Evolutionary conservation across 202 grass and related monocot species (phyloP).

Genomic region (Elaeis oleifera): DNA sequence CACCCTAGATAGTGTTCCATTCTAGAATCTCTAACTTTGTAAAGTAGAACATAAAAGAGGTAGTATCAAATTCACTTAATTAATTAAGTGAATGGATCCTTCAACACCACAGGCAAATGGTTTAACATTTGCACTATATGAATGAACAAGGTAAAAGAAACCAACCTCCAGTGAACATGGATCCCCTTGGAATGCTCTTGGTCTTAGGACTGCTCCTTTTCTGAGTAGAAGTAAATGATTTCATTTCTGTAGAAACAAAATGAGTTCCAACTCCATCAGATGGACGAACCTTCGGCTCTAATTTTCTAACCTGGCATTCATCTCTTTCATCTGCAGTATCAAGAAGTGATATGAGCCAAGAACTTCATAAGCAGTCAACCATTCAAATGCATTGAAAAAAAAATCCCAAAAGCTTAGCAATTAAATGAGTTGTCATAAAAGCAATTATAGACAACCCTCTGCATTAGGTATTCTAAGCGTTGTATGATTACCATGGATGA

Average conservation of each 20-base stretch:
- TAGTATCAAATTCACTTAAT: too few relatives aligned
- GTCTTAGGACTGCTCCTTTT: conserved; percentile 77
- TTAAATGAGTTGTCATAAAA: too few relatives aligned
- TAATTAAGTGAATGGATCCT: too few relatives aligned
- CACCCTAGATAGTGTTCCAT: too few relatives aligned
- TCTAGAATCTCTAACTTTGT: too few relatives aligned
- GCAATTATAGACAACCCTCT: neutral
- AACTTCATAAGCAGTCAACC: neutral
- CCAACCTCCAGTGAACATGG: conserved; percentile 66
- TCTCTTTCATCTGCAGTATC: conserved; percentile 82
- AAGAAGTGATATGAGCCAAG: conserved; percentile 19
- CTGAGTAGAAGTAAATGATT: conserved; percentile 61
- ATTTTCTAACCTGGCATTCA: conserved; percentile 81
- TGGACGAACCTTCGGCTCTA: conserved; percentile 71
- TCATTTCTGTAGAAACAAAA: conserved; percentile 42
- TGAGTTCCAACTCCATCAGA: conserved; percentile 40
- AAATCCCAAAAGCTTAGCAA: neutral
- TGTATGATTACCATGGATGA: conserved; percentile 58
- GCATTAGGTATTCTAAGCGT: conserved; percentile 12
- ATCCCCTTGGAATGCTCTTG: conserved; percentile 55
- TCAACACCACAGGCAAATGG: too few relatives aligned
- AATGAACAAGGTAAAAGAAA: conserved; percentile 16
- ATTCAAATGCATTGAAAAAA: neutral
- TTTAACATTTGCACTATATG: too few relatives aligned
- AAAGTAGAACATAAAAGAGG: too few relatives aligned